A percentile compares a stretch with the other conserved stretches of the same genome.
Evolutionary conservation across 2,329 filamentous ascomycete genomes (phyloP).

Genomic region (Aspergillus fischeri): DNA sequence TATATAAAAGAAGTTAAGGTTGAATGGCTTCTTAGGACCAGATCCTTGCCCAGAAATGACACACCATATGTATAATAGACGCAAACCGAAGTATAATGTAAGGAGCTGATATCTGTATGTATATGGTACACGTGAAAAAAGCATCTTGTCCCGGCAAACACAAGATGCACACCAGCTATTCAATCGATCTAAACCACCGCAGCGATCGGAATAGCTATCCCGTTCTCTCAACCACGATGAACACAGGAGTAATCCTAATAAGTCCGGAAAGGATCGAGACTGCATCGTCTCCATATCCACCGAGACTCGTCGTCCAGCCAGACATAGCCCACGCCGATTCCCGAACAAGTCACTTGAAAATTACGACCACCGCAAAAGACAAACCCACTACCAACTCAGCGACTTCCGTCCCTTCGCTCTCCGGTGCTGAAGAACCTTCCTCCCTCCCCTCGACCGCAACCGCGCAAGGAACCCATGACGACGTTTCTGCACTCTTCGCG

Average conservation of each 20-base stretch:
- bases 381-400: conserved; percentile 47
- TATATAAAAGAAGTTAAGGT: neutral
- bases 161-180: neutral
- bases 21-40: neutral
- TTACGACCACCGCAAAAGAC: neutral
- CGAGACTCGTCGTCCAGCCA: neutral
- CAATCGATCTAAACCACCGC: neutral
- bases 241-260: neutral
- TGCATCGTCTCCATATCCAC: neutral
- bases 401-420: conserved; percentile 50
- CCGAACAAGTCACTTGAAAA: neutral
- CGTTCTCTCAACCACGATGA: neutral
- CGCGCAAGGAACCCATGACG: conserved; percentile 58
- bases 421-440: conserved; percentile 52
- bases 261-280: neutral
- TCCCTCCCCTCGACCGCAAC: conserved; percentile 50
- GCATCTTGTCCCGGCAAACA: neutral
- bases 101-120: neutral
- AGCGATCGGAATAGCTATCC: neutral
- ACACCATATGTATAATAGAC: neutral
- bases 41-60: neutral
- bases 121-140: neutral
- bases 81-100: neutral
- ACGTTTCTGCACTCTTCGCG: conserved; percentile 57
- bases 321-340: neutral